Evolutionary conservation across 768 basidiomycete genomes (phyloP).

Genomic region (Leucocoprinus leucothites): DNA sequence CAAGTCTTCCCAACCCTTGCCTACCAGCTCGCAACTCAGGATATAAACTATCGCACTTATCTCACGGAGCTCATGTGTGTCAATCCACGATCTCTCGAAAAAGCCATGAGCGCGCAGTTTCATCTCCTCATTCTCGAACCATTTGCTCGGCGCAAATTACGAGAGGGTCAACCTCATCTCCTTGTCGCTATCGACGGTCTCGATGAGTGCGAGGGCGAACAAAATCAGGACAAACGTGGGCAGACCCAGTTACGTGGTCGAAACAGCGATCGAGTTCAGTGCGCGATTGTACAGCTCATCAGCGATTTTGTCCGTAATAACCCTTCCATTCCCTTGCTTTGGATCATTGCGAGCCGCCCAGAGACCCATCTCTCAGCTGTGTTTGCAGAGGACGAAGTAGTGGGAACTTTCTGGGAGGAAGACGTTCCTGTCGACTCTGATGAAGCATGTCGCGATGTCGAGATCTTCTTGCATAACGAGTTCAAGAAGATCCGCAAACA

Average conservation of each 20-base stretch:
- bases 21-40: neutral
- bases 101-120: constrained; percentile 14
- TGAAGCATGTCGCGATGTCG: constrained; percentile 18
- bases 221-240: neutral
- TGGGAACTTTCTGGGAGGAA: neutral
- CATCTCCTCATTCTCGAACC: constrained; percentile 14
- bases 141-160: neutral
- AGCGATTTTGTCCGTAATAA: neutral
- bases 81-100: constrained; percentile 11
- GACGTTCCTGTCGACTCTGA: constrained; percentile 11
- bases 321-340: constrained; percentile 14
- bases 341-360: constrained; percentile 25
- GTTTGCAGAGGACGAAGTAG: constrained; percentile 5
- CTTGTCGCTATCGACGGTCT: constrained; percentile 22
- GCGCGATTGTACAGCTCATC: constrained; percentile 15
- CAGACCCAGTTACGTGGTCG: neutral
- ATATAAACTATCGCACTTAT: neutral
- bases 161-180: neutral
- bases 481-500: constrained; percentile 12
- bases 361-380: constrained; percentile 19
- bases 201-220: constrained; percentile 21
- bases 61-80: neutral
- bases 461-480: constrained; percentile 13
- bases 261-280: constrained; percentile 7
- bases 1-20: neutral